Evolutionary conservation across 1,139 yeast genomes (phyloP), one percentile per base, ranked within the genome.

Genomic region (Candida tunisiensis): DNA sequence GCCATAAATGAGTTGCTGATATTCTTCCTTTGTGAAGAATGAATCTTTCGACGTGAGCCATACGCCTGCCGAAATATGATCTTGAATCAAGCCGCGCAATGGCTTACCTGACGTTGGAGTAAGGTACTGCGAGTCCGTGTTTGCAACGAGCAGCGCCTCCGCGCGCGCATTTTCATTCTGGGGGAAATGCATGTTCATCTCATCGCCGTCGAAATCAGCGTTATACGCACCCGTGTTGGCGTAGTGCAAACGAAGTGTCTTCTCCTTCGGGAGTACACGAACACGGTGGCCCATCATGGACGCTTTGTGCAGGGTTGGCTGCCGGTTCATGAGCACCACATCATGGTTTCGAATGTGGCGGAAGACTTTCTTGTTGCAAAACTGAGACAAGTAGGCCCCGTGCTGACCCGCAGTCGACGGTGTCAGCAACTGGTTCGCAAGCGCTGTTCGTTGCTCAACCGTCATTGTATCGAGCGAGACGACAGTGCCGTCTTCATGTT

Each of bases 271-370:
- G 43, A 91, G 64, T 21, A 91, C 96, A 45, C 95, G 70, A 25
- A 88, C 98, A 49, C 77, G 80, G 57, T 91, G 99, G 41, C 98
- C 98, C 99, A 91, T 91, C 94, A 91, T 91, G 16, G 98, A 91
- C 28, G 98, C 98, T 57, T 91, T 91, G 61, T 91, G 99, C 53
- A 91, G 67, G 14, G 98, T 85, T 28, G 99, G 98, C 61, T 91
- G 99, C 62, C 99, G 83, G 60, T 91, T 91, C 96, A 91, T 88
- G 26, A 91, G 57, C 24, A 91, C 98, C 36, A 88, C 91, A 57
- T 91, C 99, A 38, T 83, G 77, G 57, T 91, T 85, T 38, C 78
- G 75, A 48, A 91, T 80, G 49, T 91, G 98, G 51, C 98, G 73
- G 52, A 65, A 75, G 25, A 91, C 98, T 57, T 88, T 91, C 50